Base-by-base conservation (phyloP, 345 rosid species). In the Syzygium oleosum region DNA sequence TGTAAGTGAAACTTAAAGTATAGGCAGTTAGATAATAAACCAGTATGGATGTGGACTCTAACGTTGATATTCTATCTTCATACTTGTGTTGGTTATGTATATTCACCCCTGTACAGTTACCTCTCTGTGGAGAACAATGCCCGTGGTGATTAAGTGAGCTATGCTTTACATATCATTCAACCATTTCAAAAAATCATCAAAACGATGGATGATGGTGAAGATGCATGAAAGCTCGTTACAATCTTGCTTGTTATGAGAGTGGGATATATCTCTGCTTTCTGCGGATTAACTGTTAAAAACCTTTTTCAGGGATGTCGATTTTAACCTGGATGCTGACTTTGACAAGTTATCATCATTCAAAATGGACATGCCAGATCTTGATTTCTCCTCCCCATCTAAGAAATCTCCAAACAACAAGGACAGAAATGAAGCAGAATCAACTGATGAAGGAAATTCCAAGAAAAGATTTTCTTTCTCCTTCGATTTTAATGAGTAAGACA, bases 351-450 rank as follows among this genome's bases (percentile, higher is more conserved):
- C 98, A 88, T 94, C 98, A 34, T 93, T 96, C 90, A 94, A 95
- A 91, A 88, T 93, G 88, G 96, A 95, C 90, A 93, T 95, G 95
- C 91, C 95, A 86, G 99, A 95, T 87, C 93, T 98, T 92, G 97
- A 96, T 90, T 95, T 98, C 92, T 91, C 96, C 61, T 87, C 91
- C 89, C 91, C 97, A 84, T 84, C 93, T 68, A 90, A 92, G 86
- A 91, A 91, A 85, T 85, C 90, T 88, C 88, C 94, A 90, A 94
- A 94, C 89, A 25, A 90, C 63, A 96, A 94, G 93, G 94, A 91
- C 52, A 92, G 87, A 88, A 88, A 91, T 90, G 91, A 92, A 85
- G 95, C 91, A 79, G 94, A 92, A 90, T 87, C 90, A 73, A 25
- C 59, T 8, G 85, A 52, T 84, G 85, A 52, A 51, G 85, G 54